phyloP scores from a whole-genome alignment of 2,329 filamentous ascomycete genomes.

The Trichoderma semiorbis region DNA sequence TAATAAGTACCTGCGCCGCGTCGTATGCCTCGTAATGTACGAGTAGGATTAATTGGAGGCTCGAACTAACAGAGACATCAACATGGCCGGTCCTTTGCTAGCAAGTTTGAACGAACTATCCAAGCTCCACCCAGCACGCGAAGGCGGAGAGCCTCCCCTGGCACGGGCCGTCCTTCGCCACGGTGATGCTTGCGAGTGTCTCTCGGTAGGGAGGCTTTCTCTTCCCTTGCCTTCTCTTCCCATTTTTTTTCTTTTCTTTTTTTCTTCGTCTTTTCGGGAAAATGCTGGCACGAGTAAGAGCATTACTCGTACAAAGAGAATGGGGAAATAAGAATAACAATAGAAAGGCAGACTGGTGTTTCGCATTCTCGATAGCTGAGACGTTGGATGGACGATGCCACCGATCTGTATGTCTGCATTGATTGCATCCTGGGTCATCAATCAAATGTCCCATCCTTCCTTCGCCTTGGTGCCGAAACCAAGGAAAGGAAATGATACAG shows the following conservation, averaged over 20 bases:
- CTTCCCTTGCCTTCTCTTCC: background rate
- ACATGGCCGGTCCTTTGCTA: background rate
- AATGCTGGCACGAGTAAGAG: background rate
- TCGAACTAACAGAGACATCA: background rate
- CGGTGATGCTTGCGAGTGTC: background rate
- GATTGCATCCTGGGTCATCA: background rate
- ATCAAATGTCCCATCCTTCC: background rate
- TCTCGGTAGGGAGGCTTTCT: background rate
- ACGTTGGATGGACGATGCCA: background rate
- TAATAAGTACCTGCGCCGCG: background rate
- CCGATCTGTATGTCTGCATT: background rate
- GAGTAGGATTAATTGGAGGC: background rate
- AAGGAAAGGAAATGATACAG: background rate
- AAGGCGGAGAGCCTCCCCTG: conserved; percentile 13
- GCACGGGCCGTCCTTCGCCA: conserved; percentile 14
- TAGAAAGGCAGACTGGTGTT: background rate
- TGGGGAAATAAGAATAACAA: background rate
- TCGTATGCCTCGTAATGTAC: background rate
- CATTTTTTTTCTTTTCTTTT: background rate
- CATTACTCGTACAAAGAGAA: background rate
- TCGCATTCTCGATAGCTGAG: background rate
- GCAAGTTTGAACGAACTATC: background rate
- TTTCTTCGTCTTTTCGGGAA: background rate
- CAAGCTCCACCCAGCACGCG: conserved; percentile 5
- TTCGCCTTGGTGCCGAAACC: background rate